Evolutionary conservation across 176 grass and related monocot genomes (phyloP), one percentile per base, ranked within the genome.

Genomic region (Oryza meyeriana): DNA sequence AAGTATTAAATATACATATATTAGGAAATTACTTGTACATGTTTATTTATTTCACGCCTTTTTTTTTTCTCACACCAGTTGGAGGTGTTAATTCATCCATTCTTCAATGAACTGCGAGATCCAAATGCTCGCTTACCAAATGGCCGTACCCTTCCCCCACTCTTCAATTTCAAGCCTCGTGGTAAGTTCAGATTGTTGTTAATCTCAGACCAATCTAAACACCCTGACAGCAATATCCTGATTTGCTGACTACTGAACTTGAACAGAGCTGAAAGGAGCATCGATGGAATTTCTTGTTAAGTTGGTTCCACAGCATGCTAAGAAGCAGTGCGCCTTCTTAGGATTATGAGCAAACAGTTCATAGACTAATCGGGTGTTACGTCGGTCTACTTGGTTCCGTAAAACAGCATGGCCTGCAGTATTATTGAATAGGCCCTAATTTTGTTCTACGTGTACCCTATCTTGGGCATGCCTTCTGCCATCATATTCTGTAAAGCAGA

Each of bases 121-220:
- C 81, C 84, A 7, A 84, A 91, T 30, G 72, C 81, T 3, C 85
- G 94, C 24, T 81, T 97, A 85, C 94, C 89, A 3, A 97, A 91
- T 78, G 89, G 94, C 30, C 87, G 79, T 55, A 91, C 86, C 50
- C 78, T 97, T 20, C 94, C 94, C 4, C 91, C 87, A 42, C 88
- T 97, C 10, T 97, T 97, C 83, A 93, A 97, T 85, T 97, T 94
- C 85, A 97, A 97, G 85, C 81, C 87, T 84, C 85, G 87, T 52
- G 94, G 94, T 97, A 72, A 76, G 84, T 63, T 58, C 61, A 69
- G 34, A 36, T 70, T 41, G 18, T 66, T 79, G 22, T 47, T 34
- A 66, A 64, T 71, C 42, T 38, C 85, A 47, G 75, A 44, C 29
- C 13, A 33, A 33, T 9, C 44, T 40, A 65, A 71, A 79, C n/a